phyloP scores from a whole-genome alignment of 1,284 basidiomycete genomes.

The Vanrija sp. region DNA sequence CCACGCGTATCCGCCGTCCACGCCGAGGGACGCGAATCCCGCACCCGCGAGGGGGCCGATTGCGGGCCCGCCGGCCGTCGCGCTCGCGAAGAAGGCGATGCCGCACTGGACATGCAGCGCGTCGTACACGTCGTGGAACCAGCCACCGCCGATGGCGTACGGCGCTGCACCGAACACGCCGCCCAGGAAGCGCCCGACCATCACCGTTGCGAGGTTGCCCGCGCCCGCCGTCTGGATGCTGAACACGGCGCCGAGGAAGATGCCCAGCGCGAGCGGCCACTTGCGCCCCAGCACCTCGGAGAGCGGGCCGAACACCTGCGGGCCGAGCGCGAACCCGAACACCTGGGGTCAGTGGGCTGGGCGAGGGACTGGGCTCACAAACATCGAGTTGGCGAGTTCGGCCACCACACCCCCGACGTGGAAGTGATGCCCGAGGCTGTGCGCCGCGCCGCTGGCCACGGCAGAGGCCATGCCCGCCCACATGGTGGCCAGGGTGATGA shows the following conservation, averaged over 20 bases:
- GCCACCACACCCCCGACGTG: slow-evolving; percentile 12
- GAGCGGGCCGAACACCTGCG: slow-evolving; percentile 57
- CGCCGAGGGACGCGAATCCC: slow-evolving; percentile 4
- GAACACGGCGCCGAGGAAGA: slow-evolving; percentile 34
- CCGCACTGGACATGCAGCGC: slow-evolving; percentile 11
- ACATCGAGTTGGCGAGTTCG: slow-evolving; percentile 20
- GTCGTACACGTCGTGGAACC: slow-evolving; percentile 19
- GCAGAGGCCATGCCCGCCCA: slow-evolving; percentile 17
- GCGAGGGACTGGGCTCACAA: slow-evolving; percentile 4
- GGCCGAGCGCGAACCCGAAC: slow-evolving; percentile 52
- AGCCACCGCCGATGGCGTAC: slow-evolving; percentile 21
- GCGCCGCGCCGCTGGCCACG: slow-evolving; percentile 9
- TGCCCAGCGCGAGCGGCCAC: slow-evolving; percentile 24
- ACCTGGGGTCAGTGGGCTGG: slow-evolving; percentile 1
- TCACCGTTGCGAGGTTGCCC: slow-evolving; percentile 63
- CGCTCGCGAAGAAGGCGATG: slow-evolving; percentile 12
- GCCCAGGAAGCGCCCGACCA: slow-evolving; percentile 61
- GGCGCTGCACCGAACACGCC: slow-evolving; percentile 51
- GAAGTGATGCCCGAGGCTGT: slow-evolving; percentile 5
- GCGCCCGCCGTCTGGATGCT: slow-evolving; percentile 41
- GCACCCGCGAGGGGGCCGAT: slow-evolving; percentile 19
- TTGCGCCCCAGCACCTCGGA: slow-evolving; percentile 56
- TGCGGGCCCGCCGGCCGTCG: slow-evolving; percentile 15
- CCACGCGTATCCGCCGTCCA: slow-evolving; percentile 11
- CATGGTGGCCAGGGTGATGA: slow-evolving; percentile 20